phyloP scores from a whole-genome alignment of 305 asterid genomes.

The Fraxinus paxiana region DNA sequence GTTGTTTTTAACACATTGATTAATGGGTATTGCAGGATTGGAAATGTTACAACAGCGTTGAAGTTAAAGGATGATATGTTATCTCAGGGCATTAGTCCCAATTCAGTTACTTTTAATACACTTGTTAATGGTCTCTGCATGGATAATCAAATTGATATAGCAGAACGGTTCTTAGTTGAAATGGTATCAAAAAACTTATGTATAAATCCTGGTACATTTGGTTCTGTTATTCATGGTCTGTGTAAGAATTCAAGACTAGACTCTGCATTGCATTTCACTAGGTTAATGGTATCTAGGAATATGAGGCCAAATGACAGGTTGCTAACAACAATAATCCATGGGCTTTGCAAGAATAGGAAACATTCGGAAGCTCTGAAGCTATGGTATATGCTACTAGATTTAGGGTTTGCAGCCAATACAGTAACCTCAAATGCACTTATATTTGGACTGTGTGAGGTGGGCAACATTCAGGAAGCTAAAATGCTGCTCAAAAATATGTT shows the following conservation, averaged over 20 bases:
- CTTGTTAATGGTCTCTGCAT: conserved; percentile 60
- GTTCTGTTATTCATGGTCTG: conserved; percentile 46
- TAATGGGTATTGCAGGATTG: conserved; percentile 63
- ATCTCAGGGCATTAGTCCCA: conserved; percentile 44
- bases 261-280: conserved; percentile 48
- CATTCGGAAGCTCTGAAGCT: conserved; percentile 66
- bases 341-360: conserved; percentile 61
- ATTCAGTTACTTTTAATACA: conserved; percentile 59
- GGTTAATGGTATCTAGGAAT: conserved; percentile 52
- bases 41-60: conserved; percentile 49
- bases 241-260: conserved; percentile 43
- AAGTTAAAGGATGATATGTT: conserved; percentile 63
- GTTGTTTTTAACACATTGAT: conserved; percentile 69
- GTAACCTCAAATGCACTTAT: conserved; percentile 76
- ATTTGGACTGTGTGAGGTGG: conserved; percentile 62
- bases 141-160: conserved; percentile 54
- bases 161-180: conserved; percentile 48
- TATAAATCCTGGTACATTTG: conserved; percentile 48
- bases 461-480: conserved; percentile 51
- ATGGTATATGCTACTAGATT: conserved; percentile 46
- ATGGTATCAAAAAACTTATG: conserved; percentile 50
- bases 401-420: conserved; percentile 52
- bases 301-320: conserved; percentile 55
- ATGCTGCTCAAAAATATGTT: conserved; percentile 49
- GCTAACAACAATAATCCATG: conserved; percentile 62